These are phyloP conservation scores for Rhizopogon sp. DNA, from an alignment of 768 basidiomycete species.

Conservation along the genomic window DNA sequence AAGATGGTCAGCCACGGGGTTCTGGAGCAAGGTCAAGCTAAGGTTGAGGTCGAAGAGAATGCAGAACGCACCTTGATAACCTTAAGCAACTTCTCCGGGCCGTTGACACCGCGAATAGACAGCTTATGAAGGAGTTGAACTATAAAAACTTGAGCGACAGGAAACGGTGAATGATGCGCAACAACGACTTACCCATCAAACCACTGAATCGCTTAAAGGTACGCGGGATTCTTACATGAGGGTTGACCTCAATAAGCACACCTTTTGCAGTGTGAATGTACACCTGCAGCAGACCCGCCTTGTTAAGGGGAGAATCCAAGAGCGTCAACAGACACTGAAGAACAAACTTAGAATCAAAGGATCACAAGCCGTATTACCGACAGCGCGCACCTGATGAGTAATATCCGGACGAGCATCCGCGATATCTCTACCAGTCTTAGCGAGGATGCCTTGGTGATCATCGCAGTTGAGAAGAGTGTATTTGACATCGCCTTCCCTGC, in stretches of 20 bases:
- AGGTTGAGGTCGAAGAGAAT: neutral
- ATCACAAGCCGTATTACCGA: neutral
- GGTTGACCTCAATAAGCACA: conserved; percentile 97
- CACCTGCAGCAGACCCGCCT: conserved; percentile 92
- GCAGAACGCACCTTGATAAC: conserved; percentile 76
- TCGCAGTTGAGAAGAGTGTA: conserved; percentile 98
- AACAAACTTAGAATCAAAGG: conserved; percentile 3
- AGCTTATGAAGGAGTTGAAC: conserved; percentile 97
- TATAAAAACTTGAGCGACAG: conserved; percentile 25
- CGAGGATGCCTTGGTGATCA: conserved; percentile 97
- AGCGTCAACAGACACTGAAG: conserved; percentile 93
- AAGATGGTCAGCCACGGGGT: conserved; percentile 91
- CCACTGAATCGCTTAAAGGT: conserved; percentile 99
- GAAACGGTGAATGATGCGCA: neutral
- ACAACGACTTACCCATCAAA: conserved; percentile 74
- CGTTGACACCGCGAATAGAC: conserved; percentile 93
- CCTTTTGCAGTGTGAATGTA: conserved; percentile 98
- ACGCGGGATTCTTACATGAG: conserved; percentile 93
- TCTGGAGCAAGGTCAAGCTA: conserved; percentile 40
- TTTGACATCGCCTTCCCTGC: conserved; percentile 75
- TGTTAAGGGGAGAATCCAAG: conserved; percentile 96
- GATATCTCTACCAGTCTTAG: conserved; percentile 96
- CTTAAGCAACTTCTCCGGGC: conserved; percentile 93
- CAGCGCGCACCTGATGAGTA: conserved; percentile 80
- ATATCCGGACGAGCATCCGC: conserved; percentile 99